Conservation (phyloP, 768 basidiomycete genomes). For the Hirschioporus abietinus region DNA sequence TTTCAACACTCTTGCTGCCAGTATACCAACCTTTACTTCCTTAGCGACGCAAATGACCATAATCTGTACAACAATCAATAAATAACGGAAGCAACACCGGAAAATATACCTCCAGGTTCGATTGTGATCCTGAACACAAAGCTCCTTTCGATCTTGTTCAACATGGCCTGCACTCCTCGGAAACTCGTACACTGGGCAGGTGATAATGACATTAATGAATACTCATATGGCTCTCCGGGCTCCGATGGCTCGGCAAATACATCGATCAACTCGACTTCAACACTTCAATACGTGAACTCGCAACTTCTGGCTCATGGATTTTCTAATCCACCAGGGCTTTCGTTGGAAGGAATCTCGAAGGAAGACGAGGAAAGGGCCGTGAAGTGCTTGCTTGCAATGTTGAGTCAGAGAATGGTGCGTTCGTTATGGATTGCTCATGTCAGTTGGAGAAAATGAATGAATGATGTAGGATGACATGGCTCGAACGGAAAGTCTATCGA, state of each 20-base stretch:
- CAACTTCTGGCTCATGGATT: conserved; percentile 85
- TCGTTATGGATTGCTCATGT: background rate
- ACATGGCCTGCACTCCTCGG: background rate
- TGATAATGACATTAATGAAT: conserved; percentile 19
- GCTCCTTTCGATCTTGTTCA: background rate
- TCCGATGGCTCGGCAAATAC: conserved; percentile 41
- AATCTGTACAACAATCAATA: background rate
- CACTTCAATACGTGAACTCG: conserved; percentile 72
- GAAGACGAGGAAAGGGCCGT: conserved; percentile 51
- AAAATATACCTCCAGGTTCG: too few species aligned
- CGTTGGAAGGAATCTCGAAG: conserved; percentile 57
- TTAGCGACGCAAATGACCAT: background rate
- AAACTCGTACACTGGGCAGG: conserved; percentile 3
- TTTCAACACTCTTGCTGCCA: background rate
- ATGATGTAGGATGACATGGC: conserved; percentile 61
- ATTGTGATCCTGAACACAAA: too few species aligned
- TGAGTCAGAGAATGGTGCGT: conserved; percentile 74
- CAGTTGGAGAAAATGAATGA: background rate
- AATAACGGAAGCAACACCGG: too few species aligned
- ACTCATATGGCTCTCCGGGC: conserved; percentile 29
- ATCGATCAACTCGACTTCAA: conserved; percentile 48
- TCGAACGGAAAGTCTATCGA: conserved; percentile 68
- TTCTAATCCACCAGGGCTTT: conserved; percentile 54
- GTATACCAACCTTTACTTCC: background rate
- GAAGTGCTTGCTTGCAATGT: conserved; percentile 72